These are phyloP conservation scores for Orbilia javanica DNA, from an alignment of 2,329 filamentous ascomycete genomes.

Conservation along the genomic window DNA sequence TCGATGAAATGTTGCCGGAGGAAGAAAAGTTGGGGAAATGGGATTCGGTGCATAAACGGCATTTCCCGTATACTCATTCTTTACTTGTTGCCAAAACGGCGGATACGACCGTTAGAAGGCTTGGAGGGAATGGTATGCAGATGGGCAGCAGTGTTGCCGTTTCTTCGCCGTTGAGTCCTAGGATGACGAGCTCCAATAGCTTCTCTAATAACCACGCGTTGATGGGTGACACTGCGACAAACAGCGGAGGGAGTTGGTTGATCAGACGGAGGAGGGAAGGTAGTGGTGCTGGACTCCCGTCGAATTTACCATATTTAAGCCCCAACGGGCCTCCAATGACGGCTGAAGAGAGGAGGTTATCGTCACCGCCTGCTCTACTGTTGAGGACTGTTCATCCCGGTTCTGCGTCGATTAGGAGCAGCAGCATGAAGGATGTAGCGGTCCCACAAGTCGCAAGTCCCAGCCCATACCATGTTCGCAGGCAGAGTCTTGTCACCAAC, in stretches of 20 bases:
- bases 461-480: slow-evolving; percentile 42
- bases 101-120: not conserved
- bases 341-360: slow-evolving; percentile 39
- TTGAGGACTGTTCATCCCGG: slow-evolving; percentile 38
- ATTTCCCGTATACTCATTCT: slow-evolving; percentile 61
- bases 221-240: slow-evolving; percentile 30
- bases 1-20: slow-evolving; percentile 62
- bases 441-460: slow-evolving; percentile 42
- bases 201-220: slow-evolving; percentile 33
- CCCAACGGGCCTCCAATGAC: slow-evolving; percentile 54
- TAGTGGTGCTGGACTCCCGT: slow-evolving; percentile 7
- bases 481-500: slow-evolving; percentile 40
- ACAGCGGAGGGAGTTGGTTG: slow-evolving; percentile 30
- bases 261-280: slow-evolving; percentile 29
- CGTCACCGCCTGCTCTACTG: slow-evolving; percentile 36
- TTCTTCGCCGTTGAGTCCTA: slow-evolving; percentile 31
- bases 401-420: slow-evolving; percentile 17
- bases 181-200: slow-evolving; percentile 48
- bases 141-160: slow-evolving; percentile 16
- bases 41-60: slow-evolving; percentile 60
- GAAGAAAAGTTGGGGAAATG: slow-evolving; percentile 59
- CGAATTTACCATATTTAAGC: slow-evolving; percentile 39
- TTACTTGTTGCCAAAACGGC: slow-evolving; percentile 60
- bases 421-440: slow-evolving; percentile 33
- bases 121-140: not conserved